Evolutionary conservation across 2,329 filamentous ascomycete species (phyloP).

Genomic region (Colletotrichum lentis): DNA sequence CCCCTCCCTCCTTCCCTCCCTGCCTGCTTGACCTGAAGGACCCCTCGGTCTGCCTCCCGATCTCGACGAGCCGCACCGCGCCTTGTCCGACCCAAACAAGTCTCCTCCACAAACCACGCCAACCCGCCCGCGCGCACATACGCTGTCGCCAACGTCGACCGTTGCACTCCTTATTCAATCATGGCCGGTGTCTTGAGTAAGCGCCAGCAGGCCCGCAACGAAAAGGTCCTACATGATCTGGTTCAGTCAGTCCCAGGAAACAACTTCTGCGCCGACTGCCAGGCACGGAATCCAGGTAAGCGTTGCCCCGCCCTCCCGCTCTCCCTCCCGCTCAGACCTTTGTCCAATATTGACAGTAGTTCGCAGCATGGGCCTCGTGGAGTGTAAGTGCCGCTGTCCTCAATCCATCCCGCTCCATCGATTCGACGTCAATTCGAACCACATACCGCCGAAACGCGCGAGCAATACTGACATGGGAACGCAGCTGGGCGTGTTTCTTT

Average conservation of each 20-base stretch:
- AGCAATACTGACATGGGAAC: conserved; percentile 28
- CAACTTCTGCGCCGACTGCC: conserved; percentile 92
- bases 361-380: conserved; percentile 91
- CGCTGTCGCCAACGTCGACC: conserved; percentile 19
- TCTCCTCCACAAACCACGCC: conserved; percentile 16
- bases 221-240: conserved; percentile 88
- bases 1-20: not conserved
- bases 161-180: conserved; percentile 22
- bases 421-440: conserved; percentile 9
- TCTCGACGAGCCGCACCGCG: conserved; percentile 4
- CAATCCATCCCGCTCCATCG: conserved; percentile 5
- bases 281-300: conserved; percentile 86
- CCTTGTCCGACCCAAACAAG: conserved; percentile 24
- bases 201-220: conserved; percentile 97
- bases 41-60: conserved; percentile 33
- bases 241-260: conserved; percentile 86
- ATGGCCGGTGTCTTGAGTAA: conserved; percentile 87
- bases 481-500: conserved; percentile 92
- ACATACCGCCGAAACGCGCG: not conserved
- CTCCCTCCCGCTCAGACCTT: conserved; percentile 15
- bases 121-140: conserved; percentile 7
- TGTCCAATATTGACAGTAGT: conserved; percentile 22
- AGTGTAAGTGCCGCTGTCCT: conserved; percentile 68
- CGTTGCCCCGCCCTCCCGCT: conserved; percentile 1
- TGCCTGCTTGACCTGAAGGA: conserved; percentile 26